A percentile compares a stretch with the other conserved stretches of the same genome.
Conservation (phyloP, 2,329 filamentous ascomycete species). For the Juglanconis oblonga region DNA sequence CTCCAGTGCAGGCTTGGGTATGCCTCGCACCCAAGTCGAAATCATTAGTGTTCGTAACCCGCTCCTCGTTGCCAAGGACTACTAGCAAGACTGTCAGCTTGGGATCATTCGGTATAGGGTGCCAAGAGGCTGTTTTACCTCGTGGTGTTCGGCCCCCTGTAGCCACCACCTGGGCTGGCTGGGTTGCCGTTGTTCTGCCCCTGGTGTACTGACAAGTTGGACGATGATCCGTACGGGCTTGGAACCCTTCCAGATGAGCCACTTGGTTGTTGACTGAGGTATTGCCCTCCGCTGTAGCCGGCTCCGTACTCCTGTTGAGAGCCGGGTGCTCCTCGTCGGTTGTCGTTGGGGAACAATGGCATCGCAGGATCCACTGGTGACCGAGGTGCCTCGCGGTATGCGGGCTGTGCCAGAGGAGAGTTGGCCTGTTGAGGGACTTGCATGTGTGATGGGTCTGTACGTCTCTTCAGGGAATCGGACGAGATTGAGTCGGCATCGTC, state of each 20-base stretch:
- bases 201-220: constrained; percentile 34
- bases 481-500: constrained; percentile 70
- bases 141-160: constrained; percentile 39
- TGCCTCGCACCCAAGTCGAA: constrained; percentile 10
- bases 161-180: constrained; percentile 35
- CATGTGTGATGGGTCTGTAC: constrained; percentile 32
- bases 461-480: constrained; percentile 51
- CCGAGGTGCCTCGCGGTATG: constrained; percentile 31
- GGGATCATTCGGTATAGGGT: not conserved
- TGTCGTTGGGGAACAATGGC: constrained; percentile 46
- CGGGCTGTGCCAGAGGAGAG: constrained; percentile 11
- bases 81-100: constrained; percentile 32
- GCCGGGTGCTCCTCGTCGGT: constrained; percentile 19
- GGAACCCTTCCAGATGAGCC: constrained; percentile 22
- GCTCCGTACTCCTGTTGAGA: constrained; percentile 26
- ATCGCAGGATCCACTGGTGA: constrained; percentile 50
- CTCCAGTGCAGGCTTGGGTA: constrained; percentile 6
- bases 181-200: constrained; percentile 39
- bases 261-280: constrained; percentile 23
- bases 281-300: constrained; percentile 22
- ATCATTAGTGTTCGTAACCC: constrained; percentile 44
- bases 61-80: constrained; percentile 57
- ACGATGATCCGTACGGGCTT: constrained; percentile 29
- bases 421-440: constrained; percentile 15
- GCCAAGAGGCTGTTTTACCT: constrained; percentile 34